These are phyloP conservation scores for Uromyces viciae-fabae DNA, from an alignment of 1,284 basidiomycete genomes.

Conservation along the genomic window DNA sequence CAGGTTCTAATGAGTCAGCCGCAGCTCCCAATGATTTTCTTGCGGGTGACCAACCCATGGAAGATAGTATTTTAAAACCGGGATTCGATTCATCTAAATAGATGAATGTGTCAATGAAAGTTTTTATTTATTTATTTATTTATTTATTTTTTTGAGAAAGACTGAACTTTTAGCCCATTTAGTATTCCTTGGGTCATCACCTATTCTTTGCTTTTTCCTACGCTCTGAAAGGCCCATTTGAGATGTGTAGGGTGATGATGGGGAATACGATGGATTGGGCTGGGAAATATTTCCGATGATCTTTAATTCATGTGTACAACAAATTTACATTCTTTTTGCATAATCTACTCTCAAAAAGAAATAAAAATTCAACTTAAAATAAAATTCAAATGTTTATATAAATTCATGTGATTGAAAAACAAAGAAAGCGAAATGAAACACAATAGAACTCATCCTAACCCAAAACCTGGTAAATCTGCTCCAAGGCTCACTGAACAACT, in stretches of 20 bases:
- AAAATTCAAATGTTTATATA: too few relatives aligned
- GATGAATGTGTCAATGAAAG: not conserved
- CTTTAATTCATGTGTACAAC: too few relatives aligned
- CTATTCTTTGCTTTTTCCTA: slow-evolving; percentile 39
- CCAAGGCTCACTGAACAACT: too few relatives aligned
- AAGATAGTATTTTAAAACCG: slow-evolving; percentile 37
- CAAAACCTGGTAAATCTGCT: too few relatives aligned
- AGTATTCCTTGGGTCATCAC: slow-evolving; percentile 42
- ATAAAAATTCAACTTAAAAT: too few relatives aligned
- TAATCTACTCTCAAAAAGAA: too few relatives aligned
- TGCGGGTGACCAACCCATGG: slow-evolving; percentile 38
- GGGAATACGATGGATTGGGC: not conserved
- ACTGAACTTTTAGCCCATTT: slow-evolving; percentile 42
- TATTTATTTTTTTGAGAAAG: not conserved
- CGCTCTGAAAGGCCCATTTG: slow-evolving; percentile 31
- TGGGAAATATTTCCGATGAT: too few relatives aligned
- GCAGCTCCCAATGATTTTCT: not conserved
- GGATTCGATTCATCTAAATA: slow-evolving; percentile 32
- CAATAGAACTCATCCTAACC: too few relatives aligned
- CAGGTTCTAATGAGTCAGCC: not conserved
- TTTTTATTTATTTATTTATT: not conserved
- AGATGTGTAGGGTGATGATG: not conserved
- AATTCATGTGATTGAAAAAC: too few relatives aligned
- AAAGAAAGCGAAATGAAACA: too few relatives aligned
- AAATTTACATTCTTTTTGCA: too few relatives aligned